Conservation (phyloP, 2,329 filamentous ascomycete species). For the Cladosporium sp. region DNA sequence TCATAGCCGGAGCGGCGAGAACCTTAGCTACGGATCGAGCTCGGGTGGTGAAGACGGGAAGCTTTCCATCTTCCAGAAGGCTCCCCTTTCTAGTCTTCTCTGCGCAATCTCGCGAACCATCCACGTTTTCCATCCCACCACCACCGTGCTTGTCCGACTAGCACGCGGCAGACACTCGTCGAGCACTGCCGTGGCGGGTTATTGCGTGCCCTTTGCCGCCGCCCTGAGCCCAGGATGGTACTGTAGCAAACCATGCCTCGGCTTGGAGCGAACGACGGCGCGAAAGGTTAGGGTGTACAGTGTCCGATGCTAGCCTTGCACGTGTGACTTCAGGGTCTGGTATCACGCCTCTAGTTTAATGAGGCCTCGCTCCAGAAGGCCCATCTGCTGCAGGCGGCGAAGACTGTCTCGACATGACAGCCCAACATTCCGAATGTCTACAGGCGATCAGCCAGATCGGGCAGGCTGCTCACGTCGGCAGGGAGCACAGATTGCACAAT, state of each 20-base stretch:
- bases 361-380: not conserved
- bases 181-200: not conserved
- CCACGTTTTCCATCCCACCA: constrained; percentile 7
- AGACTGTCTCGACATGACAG: not conserved
- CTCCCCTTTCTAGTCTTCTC: constrained; percentile 2
- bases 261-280: not conserved
- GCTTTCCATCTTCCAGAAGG: constrained; percentile 18
- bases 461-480: not conserved
- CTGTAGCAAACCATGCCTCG: not conserved
- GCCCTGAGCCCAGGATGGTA: not conserved
- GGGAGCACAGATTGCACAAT: constrained; percentile 3
- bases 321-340: not conserved
- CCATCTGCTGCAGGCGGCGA: not conserved
- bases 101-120: not conserved
- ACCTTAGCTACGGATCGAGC: constrained; percentile 14
- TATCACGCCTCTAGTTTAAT: not conserved
- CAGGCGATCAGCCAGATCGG: constrained; percentile 5
- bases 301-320: not conserved
- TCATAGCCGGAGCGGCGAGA: constrained; percentile 19
- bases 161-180: not conserved
- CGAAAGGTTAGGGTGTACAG: not conserved
- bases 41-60: constrained; percentile 19
- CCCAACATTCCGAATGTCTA: not conserved
- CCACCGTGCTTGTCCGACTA: not conserved
- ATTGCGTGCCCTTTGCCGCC: not conserved